Evolutionary conservation across 192 early-diverging fungal species (phyloP), one percentile per base, ranked within the genome.

Genomic region (Helicostylum pulchrum): DNA sequence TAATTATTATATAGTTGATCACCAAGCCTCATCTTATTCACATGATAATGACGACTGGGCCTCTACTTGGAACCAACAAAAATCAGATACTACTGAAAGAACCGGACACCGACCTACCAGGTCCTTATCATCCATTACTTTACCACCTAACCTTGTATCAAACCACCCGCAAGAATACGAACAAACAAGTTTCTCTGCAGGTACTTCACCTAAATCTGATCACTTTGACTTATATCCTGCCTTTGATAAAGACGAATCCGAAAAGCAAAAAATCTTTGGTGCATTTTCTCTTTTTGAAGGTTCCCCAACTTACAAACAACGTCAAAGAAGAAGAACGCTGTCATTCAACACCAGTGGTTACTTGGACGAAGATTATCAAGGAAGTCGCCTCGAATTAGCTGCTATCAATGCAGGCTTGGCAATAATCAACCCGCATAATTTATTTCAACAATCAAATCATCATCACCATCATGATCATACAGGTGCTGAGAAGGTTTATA

Each of bases 301-400:
- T 2, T 85, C 86, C 0, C 85, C 88, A 39, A 86, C 82, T 9
- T 90, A 88, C 73, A 90, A 90, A 66, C 87, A 90, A 71, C 77
- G 88, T 26, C 75, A 84, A 39, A 72, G 86, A 43, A 31, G 54
- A 39, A 70, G 83, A 32, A 74, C 83, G 26, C 73, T 68, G 31
- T 84, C 80, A 0, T 36, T 62, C 23, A 60, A 34, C 5, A 30
- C 49, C 10, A 19, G 60, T 30, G 14, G 23, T 7, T 44, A 58
- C 30, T 17, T n/a, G 8, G 21, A 10, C 17, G 31, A 47, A 23
- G 45, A 26, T 20, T 48, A 30, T 9, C 30, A 69, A 63, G 50
- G 42, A 4, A 31, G 32, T 56, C 26, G 42, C 32, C 26, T 61
- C 10, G 59, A 46, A 8, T 14, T 47, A 61, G 26, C 42, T 7